These are phyloP conservation scores for Aquanectria penicillioides DNA, from an alignment of 2,329 filamentous ascomycete genomes.

Conservation along the genomic window DNA sequence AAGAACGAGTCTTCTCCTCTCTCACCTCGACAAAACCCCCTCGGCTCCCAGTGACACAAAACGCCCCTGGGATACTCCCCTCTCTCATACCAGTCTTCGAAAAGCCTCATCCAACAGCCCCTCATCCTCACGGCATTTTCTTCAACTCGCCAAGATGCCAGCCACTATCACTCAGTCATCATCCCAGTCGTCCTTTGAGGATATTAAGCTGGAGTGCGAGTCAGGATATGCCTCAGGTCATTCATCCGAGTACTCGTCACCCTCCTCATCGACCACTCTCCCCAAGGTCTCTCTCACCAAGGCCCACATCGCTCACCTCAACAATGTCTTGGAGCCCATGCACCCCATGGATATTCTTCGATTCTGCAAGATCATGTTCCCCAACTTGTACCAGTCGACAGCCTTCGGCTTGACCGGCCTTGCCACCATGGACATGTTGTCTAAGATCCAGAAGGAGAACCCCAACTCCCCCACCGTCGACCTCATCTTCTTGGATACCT, in stretches of 20 bases:
- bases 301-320: slow-evolving; percentile 89
- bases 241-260: slow-evolving; percentile 52
- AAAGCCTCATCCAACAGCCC: slow-evolving; percentile 33
- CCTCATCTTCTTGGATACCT: slow-evolving; percentile 84
- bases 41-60: slow-evolving; percentile 7
- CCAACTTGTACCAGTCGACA: slow-evolving; percentile 87
- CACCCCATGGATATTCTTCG: slow-evolving; percentile 90
- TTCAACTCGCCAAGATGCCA: slow-evolving; percentile 46
- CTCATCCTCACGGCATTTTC: slow-evolving; percentile 17
- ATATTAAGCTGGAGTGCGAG: slow-evolving; percentile 65
- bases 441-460: slow-evolving; percentile 74
- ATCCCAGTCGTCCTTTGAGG: slow-evolving; percentile 51
- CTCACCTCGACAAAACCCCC: slow-evolving; percentile 10
- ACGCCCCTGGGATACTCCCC: slow-evolving; percentile 28
- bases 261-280: slow-evolving; percentile 54
- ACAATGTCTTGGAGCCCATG: slow-evolving; percentile 87
- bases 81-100: slow-evolving; percentile 29
- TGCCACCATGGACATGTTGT: slow-evolving; percentile 86
- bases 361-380: slow-evolving; percentile 92
- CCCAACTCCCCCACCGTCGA: slow-evolving; percentile 69
- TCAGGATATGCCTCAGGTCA: slow-evolving; percentile 82
- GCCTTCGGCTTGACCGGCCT: slow-evolving; percentile 85
- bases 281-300: slow-evolving; percentile 87
- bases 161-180: slow-evolving; percentile 50
- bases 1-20: slow-evolving; percentile 2